These are phyloP conservation scores for Fusarium fujikuroi DNA, from an alignment of 2,329 filamentous ascomycete species.

Conservation along the genomic window DNA sequence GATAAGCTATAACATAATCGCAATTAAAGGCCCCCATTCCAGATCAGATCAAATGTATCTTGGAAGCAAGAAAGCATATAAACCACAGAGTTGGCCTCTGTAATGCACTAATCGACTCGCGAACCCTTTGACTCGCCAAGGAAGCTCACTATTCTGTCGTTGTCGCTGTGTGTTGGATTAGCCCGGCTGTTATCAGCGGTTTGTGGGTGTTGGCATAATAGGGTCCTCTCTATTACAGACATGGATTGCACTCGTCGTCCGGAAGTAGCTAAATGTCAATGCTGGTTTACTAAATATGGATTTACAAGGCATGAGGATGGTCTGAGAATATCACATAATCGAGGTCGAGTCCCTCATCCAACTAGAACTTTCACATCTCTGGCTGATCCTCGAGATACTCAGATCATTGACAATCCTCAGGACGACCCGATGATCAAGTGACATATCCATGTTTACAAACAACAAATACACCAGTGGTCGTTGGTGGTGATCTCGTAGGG, in stretches of 20 bases:
- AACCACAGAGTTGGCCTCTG: not conserved
- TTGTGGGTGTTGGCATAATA: not conserved
- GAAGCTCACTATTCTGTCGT: not conserved
- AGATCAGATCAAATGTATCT: not conserved
- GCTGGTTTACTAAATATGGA: not conserved
- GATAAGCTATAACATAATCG: not conserved
- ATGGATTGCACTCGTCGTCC: not conserved
- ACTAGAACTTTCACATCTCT: conserved; percentile 23
- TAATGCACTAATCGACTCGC: not conserved
- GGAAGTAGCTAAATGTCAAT: too few relatives aligned
- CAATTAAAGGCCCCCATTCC: not conserved
- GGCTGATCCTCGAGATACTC: conserved; percentile 11
- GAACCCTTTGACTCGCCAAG: not conserved
- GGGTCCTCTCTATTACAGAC: not conserved
- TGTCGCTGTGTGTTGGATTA: not conserved
- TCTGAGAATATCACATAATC: conserved; percentile 8
- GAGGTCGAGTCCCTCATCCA: conserved; percentile 19
- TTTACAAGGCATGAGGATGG: not conserved
- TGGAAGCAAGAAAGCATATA: not conserved
- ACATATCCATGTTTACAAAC: conserved; percentile 11
- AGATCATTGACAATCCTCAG: not conserved
- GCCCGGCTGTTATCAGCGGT: conserved; percentile 17
- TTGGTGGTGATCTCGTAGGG: conserved; percentile 39
- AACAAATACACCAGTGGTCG: conserved; percentile 24
- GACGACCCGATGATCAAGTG: not conserved